Conservation (phyloP, 768 basidiomycete genomes). For the Hericium coralloides region DNA sequence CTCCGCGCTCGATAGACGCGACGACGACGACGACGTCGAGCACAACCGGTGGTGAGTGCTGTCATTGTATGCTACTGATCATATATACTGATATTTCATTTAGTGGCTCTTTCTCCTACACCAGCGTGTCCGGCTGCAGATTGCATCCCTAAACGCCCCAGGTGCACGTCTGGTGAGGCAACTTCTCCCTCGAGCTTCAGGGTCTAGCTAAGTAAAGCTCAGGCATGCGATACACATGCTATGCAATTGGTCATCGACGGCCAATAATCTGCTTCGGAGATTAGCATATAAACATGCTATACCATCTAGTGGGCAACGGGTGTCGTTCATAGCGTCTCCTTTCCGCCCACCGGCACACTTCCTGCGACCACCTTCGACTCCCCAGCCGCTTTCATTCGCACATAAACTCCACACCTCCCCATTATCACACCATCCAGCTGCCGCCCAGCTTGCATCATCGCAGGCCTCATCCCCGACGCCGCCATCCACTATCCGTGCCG, state of each 20-base stretch:
- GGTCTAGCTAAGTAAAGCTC: neutral
- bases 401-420: neutral
- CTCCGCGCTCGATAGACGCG: neutral
- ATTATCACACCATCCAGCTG: neutral
- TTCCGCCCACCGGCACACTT: neutral
- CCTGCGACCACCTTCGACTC: neutral
- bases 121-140: neutral
- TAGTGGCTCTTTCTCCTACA: too few relatives aligned
- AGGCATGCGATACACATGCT: slow-evolving; percentile 66
- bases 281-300: neutral
- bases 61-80: too few relatives aligned
- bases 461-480: neutral
- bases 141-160: neutral
- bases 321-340: slow-evolving; percentile 3
- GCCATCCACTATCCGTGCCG: neutral
- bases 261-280: slow-evolving; percentile 31
- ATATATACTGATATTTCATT: too few relatives aligned
- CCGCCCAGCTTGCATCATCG: neutral
- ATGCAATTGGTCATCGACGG: slow-evolving; percentile 51
- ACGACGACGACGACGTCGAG: too few relatives aligned
- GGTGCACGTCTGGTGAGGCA: slow-evolving; percentile 17
- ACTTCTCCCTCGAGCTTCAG: slow-evolving; percentile 1
- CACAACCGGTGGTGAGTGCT: too few relatives aligned
- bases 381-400: neutral
- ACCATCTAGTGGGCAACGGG: neutral